Base-by-base conservation (phyloP, 2,329 filamentous ascomycete genomes). In the Blastomyces emzantsi region DNA sequence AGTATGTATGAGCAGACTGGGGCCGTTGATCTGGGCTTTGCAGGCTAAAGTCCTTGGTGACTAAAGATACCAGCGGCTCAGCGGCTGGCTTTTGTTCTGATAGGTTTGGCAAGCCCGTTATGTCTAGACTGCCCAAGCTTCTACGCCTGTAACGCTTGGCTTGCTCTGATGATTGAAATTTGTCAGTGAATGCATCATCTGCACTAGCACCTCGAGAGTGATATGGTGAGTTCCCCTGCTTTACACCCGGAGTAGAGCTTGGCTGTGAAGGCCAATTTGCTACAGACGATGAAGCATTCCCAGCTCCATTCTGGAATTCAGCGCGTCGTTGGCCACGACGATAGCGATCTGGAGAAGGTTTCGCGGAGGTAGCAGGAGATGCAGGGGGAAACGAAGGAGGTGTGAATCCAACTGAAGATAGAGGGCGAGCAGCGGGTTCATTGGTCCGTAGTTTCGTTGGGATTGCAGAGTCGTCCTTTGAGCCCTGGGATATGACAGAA, bases 321-420 rank as follows among this genome's bases (percentile, higher is more conserved):
- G 79, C 76, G 65, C 84, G 80, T 68, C 84, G 83, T 64, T 83
- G 80, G 63, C 81, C 81, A 65, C 92, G 87, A 70, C 92, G 85
- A 74, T 97, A 97, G 64, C 93, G 86, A 73, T 96, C 92, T 1
- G 90, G 90, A 1, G 89, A 86, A 28, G 87, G 80, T 70, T 91
- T 92, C 56, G 80, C 76, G 3, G 82, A 80, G 52, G 87, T 82
- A 61, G 82, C 79, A n/a, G 78, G 68, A 36, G 78, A 73, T 22
- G 74, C 71, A 45, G 71, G 71, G 61, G 70, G 72, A 67, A 86
- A 67, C 77, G 83, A 83, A 59, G 85, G 82, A 33, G 81, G 75
- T 54, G 79, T 77, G 52, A 81, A 81, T 17, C 84, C 72, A 63
- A 81, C 80, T 68, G 81, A 80, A 49, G 81, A 79, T 60, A 79